Percentiles rank a stretch among this genome's conserved stretches.
These are phyloP conservation scores for Coemansia sp. DNA, from an alignment of 192 early-diverging fungal species.

Conservation along the genomic window DNA sequence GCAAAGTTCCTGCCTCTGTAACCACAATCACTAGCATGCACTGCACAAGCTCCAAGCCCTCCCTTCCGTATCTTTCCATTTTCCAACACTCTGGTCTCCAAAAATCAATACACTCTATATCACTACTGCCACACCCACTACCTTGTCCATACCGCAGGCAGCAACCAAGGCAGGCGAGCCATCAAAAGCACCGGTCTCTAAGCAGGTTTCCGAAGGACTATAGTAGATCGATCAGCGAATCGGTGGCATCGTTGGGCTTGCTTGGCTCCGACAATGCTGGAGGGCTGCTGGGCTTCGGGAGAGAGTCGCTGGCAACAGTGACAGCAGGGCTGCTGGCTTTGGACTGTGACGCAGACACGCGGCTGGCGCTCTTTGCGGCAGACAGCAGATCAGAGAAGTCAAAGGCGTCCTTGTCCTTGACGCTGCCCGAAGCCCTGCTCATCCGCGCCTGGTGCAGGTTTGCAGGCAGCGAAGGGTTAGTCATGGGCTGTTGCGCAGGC, in stretches of 20 bases:
- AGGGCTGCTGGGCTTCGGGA: neutral
- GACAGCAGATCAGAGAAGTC: constrained; percentile 51
- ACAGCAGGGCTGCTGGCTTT: neutral
- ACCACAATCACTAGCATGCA: neutral
- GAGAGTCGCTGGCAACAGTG: neutral
- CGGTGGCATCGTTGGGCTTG: constrained; percentile 6
- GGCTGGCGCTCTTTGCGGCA: constrained; percentile 42
- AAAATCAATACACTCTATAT: no score
- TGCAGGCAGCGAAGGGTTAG: constrained; percentile 46
- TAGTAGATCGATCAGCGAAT: constrained; percentile 5
- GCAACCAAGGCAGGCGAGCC: no score
- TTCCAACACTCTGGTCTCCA: no score
- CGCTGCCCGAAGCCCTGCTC: constrained; percentile 8
- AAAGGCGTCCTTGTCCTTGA: constrained; percentile 41
- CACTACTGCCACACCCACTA: no score
- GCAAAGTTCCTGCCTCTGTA: constrained; percentile 20
- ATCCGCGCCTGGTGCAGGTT: constrained; percentile 42
- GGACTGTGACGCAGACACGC: constrained; percentile 2
- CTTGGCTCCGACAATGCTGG: neutral
- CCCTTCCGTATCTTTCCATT: no score
- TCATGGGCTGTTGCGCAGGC: constrained; percentile 32
- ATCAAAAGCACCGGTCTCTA: no score
- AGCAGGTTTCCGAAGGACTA: neutral
- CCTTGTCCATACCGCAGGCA: no score
- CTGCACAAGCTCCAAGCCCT: no score